Conservation (phyloP, 2,329 filamentous ascomycete genomes). For the Myriosclerotinia scirpicola region DNA sequence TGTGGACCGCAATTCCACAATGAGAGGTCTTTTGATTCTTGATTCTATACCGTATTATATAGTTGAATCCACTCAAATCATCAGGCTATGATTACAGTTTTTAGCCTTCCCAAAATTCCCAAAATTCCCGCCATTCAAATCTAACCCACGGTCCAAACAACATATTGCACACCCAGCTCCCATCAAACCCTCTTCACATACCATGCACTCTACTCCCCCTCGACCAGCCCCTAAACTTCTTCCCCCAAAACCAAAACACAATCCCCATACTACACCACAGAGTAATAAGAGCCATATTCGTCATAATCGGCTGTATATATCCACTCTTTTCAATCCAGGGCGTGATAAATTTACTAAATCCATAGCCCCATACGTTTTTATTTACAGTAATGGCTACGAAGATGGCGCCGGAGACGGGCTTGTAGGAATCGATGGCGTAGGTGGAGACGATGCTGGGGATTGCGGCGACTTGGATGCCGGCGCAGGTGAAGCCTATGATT, state of each 20-base stretch:
- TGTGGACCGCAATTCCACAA: no score
- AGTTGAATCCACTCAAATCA: no score
- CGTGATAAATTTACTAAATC: constrained; percentile 56
- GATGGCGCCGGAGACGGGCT: constrained; percentile 58
- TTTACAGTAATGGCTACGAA: constrained; percentile 63
- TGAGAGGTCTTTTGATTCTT: no score
- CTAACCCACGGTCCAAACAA: not conserved
- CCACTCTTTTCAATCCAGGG: constrained; percentile 51
- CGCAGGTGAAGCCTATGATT: constrained; percentile 56
- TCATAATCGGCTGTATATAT: constrained; percentile 59
- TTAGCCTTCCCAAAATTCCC: no score
- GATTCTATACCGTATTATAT: no score
- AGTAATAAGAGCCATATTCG: constrained; percentile 54
- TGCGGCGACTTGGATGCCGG: constrained; percentile 41
- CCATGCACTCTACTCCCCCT: constrained; percentile 33
- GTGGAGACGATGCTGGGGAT: constrained; percentile 57
- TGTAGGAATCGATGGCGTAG: constrained; percentile 62
- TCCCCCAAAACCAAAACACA: constrained; percentile 56
- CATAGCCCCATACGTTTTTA: constrained; percentile 64
- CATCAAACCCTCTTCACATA: not conserved
- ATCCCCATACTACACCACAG: constrained; percentile 54
- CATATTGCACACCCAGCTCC: not conserved
- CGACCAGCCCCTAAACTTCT: constrained; percentile 47
- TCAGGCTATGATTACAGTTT: no score
- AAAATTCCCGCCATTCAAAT: not conserved